Evolutionary conservation across 148 eudicot species (phyloP).

Genomic region (Silene latifolia): DNA sequence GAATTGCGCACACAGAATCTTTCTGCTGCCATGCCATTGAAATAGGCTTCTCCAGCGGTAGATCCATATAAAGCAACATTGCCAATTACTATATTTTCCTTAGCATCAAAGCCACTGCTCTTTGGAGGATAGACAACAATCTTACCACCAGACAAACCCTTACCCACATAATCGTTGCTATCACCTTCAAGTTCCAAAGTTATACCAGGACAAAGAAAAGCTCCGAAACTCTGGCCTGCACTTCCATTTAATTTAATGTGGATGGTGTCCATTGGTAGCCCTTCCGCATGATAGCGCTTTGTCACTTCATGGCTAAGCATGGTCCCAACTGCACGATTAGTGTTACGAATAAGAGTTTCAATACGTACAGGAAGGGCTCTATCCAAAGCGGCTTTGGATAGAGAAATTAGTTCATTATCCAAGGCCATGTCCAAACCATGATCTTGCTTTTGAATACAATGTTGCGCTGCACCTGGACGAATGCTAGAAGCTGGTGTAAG

Average conservation of each 20-base stretch:
- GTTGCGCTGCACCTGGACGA: slow-evolving; percentile 89
- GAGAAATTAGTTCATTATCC: slow-evolving; percentile 58
- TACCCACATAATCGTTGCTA: slow-evolving; percentile 98
- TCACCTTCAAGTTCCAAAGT: slow-evolving; percentile 98
- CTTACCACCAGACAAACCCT: slow-evolving; percentile 95
- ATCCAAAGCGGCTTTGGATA: slow-evolving; percentile 70
- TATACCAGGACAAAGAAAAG: slow-evolving; percentile 94
- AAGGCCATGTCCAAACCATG: slow-evolving; percentile 95
- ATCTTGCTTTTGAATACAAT: slow-evolving; percentile 85
- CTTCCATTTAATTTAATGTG: slow-evolving; percentile 90
- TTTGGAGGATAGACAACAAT: slow-evolving; percentile 88
- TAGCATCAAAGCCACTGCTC: slow-evolving; percentile 84
- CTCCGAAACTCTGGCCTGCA: slow-evolving; percentile 98
- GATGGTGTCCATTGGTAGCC: slow-evolving; percentile 82
- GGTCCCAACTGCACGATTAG: slow-evolving; percentile 93
- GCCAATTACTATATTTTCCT: slow-evolving; percentile 95
- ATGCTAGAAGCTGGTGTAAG: slow-evolving; percentile 90
- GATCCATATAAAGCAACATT: slow-evolving; percentile 98
- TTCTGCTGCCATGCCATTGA: slow-evolving; percentile 99
- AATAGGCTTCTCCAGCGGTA: slow-evolving; percentile 87
- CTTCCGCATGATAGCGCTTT: slow-evolving; percentile 60
- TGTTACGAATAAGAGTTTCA: slow-evolving; percentile 74
- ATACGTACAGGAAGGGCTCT: slow-evolving; percentile 81
- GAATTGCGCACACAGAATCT: slow-evolving; percentile 95
- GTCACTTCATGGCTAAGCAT: slow-evolving; percentile 99